Base-by-base conservation (phyloP, 2,329 filamentous ascomycete genomes). In the Aspergillus brasiliensis region DNA sequence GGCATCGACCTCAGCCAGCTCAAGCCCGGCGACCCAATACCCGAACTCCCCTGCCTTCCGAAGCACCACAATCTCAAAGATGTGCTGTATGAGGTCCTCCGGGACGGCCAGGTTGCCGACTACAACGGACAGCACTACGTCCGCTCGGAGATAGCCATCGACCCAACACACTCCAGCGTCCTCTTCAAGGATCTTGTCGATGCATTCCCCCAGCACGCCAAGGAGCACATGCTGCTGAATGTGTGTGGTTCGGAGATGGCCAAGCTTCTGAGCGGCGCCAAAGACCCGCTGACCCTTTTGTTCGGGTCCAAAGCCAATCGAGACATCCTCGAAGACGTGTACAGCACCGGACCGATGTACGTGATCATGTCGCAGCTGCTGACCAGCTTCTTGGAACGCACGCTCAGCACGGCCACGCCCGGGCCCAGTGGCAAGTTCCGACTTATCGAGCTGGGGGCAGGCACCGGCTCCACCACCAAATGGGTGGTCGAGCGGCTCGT, bases 361-460 rank as follows among this genome's bases (percentile, higher is more conserved):
- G 44, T 51, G 27, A 58, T 60, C 10, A 42, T 49, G 3, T 46
- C 60, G 10, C 28, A 59, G n/a, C 52, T 42, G 8, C 57, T 62
- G 51, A 53, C n/a, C 5, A 15, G 44, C 5, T 64, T 48, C 25
- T 37, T 64, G 6, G 25, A 47, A n/a, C n/a, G n/a, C n/a, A n/a
- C n/a, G n/a, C n/a, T n/a, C 67, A 10, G 17, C 10, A 23, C 23
- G 13, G 6, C 25, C 8, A 13, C 31, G n/a, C 51, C 53, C 10
- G n/a, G n/a, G n/a, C n/a, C n/a, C n/a, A n/a, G n/a, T n/a, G n/a
- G n/a, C n/a, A n/a, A n/a, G n/a, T 59, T 79, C 31, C 63, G 69
- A 3, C 75, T 81, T 34, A 68, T 82, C 0, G 76, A 78, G 49
- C 62, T 76, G 13, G 76, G 76, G 3, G 76, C 70, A 1, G 75